Evolutionary conservation across 1,139 yeast species (phyloP).

Genomic region (Geotrichum carabidarum): DNA sequence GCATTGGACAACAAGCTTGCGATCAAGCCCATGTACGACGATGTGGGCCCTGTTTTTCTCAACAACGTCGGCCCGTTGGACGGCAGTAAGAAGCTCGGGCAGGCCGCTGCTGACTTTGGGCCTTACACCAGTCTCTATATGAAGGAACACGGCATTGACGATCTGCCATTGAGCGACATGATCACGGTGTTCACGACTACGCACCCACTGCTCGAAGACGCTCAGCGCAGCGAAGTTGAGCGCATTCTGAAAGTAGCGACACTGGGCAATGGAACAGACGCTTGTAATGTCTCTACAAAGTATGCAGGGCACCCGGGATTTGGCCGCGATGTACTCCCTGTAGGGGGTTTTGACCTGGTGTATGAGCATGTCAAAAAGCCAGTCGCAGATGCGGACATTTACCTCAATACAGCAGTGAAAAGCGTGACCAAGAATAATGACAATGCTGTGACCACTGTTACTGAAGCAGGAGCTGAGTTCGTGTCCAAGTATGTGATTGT

Average conservation of each 20-base stretch:
- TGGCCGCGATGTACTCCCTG: slow-evolving; percentile 83
- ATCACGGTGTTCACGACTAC: slow-evolving; percentile 46
- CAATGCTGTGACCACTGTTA: slow-evolving; percentile 27
- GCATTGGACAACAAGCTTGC: slow-evolving; percentile 29
- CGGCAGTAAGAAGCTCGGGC: slow-evolving; percentile 38
- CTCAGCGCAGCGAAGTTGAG: slow-evolving; percentile 48
- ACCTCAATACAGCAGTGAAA: slow-evolving; percentile 46
- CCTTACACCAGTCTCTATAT: slow-evolving; percentile 47
- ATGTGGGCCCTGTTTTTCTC: slow-evolving; percentile 39
- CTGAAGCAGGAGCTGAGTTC: slow-evolving; percentile 33
- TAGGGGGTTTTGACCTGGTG: slow-evolving; percentile 58
- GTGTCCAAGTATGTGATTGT: slow-evolving; percentile 54
- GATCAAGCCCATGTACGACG: slow-evolving; percentile 42
- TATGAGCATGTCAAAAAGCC: slow-evolving; percentile 25
- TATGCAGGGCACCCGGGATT: slow-evolving; percentile 63
- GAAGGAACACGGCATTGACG: slow-evolving; percentile 28
- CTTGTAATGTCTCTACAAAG: slow-evolving; percentile 24
- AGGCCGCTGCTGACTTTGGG: slow-evolving; percentile 54
- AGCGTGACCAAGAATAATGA: slow-evolving; percentile 34
- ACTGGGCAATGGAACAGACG: slow-evolving; percentile 70
- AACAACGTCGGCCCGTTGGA: slow-evolving; percentile 36
- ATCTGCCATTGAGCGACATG: slow-evolving; percentile 50
- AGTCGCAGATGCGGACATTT: slow-evolving; percentile 43
- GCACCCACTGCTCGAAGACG: slow-evolving; percentile 40
- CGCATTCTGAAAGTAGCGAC: slow-evolving; percentile 55